These are phyloP conservation scores for Coemansia sp. DNA, from an alignment of 192 early-diverging fungal species.

Conservation along the genomic window DNA sequence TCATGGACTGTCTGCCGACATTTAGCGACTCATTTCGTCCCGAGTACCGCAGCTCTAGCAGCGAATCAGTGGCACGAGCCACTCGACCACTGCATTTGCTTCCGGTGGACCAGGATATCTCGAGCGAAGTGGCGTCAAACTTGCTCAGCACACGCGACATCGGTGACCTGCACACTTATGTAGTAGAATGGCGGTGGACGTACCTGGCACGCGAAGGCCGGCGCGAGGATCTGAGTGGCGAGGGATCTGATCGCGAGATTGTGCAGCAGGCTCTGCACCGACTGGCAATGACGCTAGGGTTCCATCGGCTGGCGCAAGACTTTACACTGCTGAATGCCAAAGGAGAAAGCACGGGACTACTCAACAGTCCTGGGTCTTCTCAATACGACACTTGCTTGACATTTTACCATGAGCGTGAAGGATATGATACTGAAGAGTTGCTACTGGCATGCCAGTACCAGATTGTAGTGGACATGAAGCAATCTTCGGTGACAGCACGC, in stretches of 20 bases:
- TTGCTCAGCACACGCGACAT: constrained; percentile 46
- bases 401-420: constrained; percentile 52
- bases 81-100: constrained; percentile 48
- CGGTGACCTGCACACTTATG: constrained; percentile 50
- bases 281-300: constrained; percentile 38
- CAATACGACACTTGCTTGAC: constrained; percentile 48
- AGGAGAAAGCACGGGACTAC: constrained; percentile 48
- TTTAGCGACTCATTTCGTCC: constrained; percentile 36
- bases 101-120: constrained; percentile 37
- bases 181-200: constrained; percentile 54
- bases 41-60: constrained; percentile 18
- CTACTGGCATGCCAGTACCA: constrained; percentile 50
- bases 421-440: constrained; percentile 44
- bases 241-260: constrained; percentile 49
- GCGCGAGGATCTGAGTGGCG: constrained; percentile 39
- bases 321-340: constrained; percentile 52
- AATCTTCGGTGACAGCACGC: constrained; percentile 48
- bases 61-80: constrained; percentile 38
- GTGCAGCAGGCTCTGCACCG: constrained; percentile 50
- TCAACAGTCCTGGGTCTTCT: constrained; percentile 23
- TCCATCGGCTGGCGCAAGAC: constrained; percentile 41
- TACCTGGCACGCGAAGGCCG: constrained; percentile 51
- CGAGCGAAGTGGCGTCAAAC: constrained; percentile 12
- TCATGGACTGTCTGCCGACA: constrained; percentile 40
- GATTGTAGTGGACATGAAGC: constrained; percentile 50